Base-by-base conservation (phyloP, 1,284 basidiomycete species). In the Rhodotorula sp. region DNA sequence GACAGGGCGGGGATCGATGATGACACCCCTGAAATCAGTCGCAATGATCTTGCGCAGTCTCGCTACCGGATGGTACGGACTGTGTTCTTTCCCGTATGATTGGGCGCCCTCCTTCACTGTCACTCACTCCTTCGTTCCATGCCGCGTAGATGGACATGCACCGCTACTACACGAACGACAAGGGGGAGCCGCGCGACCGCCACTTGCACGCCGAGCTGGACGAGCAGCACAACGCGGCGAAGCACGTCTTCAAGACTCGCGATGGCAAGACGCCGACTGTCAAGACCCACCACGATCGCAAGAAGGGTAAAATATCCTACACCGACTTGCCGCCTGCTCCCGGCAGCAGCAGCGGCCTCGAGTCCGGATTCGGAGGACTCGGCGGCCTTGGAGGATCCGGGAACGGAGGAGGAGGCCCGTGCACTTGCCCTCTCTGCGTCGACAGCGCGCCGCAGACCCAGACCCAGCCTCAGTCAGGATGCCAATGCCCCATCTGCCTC, bases 171-270 rank as follows among this genome's bases (percentile, higher is more conserved):
- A 21, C 46, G 5, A n/a, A n/a, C n/a, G 26, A 20, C 15, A 43
- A 1, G 58, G 48, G 46, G 20, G 7, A 3, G 5, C 16, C 51
- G 48, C 64, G 23, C 39, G n/a, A 52, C 6, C 58, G n/a, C 16
- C n/a, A 49, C 16, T 57, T 65, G 20, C 21, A 52, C 34, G 48
- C n/a, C 18, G 39, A 29, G n/a, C 14, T 43, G 39, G 20, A 39
- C 12, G 5, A 21, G 10, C 34, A 58, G 59, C 60, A 67, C 46
- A 7, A 39, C 31, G 52, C 46, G 34, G 15, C 56, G 51, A 58
- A 68, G n/a, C n/a, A 18, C n/a, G 23, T 68, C 10, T 68, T 58
- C 66, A 10, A 23, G 5, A 43, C 49, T 47, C 54, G 54, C n/a
- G 23, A 51, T 4, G 56, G 18, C 10, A 47, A 49, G 52, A 7